Evolutionary conservation across 257 asterid genomes (phyloP).

Genomic region (Salvia hispanica): DNA sequence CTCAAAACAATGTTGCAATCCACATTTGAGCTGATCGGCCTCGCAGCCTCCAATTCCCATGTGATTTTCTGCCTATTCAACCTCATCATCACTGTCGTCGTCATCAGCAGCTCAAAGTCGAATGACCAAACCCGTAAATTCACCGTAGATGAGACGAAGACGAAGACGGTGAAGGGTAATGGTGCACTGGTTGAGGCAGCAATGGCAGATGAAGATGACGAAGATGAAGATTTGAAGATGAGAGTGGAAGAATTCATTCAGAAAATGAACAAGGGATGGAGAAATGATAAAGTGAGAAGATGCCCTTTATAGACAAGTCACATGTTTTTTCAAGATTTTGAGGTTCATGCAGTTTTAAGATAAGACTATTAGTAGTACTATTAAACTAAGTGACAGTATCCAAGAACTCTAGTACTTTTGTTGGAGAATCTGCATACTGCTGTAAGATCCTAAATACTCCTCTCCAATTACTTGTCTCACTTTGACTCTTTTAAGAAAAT

Average conservation of each 20-base stretch:
- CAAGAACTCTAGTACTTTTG: neutral
- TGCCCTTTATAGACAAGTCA: constrained; percentile 7
- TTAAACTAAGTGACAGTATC: too few relatives aligned
- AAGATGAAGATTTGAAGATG: too few relatives aligned
- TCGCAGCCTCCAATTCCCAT: constrained; percentile 61
- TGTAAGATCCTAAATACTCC: constrained; percentile 15
- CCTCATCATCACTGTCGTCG: constrained; percentile 54
- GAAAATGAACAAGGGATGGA: constrained; percentile 37
- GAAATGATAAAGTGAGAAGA: constrained; percentile 41
- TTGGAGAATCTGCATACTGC: constrained; percentile 1
- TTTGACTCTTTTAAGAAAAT: too few relatives aligned
- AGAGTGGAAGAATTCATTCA: constrained; percentile 54
- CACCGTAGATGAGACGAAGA: too few relatives aligned
- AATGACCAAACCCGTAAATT: too few relatives aligned
- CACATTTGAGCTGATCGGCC: constrained; percentile 50
- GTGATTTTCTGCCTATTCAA: constrained; percentile 63
- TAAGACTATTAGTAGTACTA: too few relatives aligned
- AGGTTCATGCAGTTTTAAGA: neutral
- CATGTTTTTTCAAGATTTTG: neutral
- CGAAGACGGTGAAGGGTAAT: too few relatives aligned
- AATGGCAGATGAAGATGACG: too few relatives aligned
- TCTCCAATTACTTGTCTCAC: too few relatives aligned
- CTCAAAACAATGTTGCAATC: constrained; percentile 44
- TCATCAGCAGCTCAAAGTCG: constrained; percentile 43
- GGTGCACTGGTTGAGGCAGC: too few relatives aligned